Evolutionary conservation across 2,329 filamentous ascomycete genomes (phyloP), one percentile per base, ranked within the genome.

Genomic region (Phialophora macrospora): DNA sequence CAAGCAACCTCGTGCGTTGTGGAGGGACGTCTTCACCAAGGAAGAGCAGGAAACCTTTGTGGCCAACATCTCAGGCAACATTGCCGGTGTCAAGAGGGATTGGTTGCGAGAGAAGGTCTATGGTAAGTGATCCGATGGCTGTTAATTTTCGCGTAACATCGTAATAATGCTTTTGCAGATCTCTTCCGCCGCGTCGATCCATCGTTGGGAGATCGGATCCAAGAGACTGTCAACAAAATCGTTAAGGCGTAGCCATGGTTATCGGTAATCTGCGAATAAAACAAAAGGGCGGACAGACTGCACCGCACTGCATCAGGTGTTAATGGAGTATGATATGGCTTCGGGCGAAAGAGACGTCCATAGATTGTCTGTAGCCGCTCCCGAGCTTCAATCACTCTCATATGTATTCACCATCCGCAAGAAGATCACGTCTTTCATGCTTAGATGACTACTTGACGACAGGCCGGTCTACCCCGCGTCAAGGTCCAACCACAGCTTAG

Each of bases 51-150:
- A 85, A 2, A 85, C 87, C 74, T 87, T 88, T 64, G 77, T 89
- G 46, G 74, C 79, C 63, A 90, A 89, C 69, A 80, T 89, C 20
- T 77, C 85, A 2, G 84, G 78, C 2, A 85, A 89, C 71, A 76
- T 90, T 68, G 78, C 77, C 52, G 82, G 77, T 58, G 86, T 86
- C 83, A 70, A 78, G 80, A 65, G 82, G 83, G 69, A 85, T 85
- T 54, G 81, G 87, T 84, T 87, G 44, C 81, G 87, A 44, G 79
- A 83, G 71, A 80, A 83, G 49, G 87, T 85, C 17, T 88, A 88
- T 72, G 68, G 68, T 70, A 66, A 62, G 68, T 65, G 3, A 17
- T 60, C 20, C 32, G 8, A 11, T 34, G 32, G 2, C 4, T 32
- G 11, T 41, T 24, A 0, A 3, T 2, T 12, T 20, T 22, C 20